Base-by-base conservation (phyloP, 805 yeast species). In the Torulaspora quercuum region DNA sequence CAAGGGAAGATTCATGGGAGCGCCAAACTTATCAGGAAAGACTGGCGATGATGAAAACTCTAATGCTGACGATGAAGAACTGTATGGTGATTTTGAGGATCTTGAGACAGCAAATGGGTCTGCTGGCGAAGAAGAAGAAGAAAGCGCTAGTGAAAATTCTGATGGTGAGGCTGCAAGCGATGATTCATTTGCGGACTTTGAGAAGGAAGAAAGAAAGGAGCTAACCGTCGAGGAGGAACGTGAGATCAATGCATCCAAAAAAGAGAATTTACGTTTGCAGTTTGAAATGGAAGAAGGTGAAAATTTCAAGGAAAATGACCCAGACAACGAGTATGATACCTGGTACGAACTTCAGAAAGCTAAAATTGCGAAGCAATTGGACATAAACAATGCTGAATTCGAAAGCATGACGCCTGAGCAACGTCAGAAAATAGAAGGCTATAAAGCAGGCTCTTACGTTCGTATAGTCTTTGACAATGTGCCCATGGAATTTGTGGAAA, bases 311-410 rank as follows among this genome's bases (percentile, higher is more conserved):
- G 87, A 80, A 16, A 85, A 81, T 45, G 95, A 86, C 45, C 85
- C 85, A 8, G 88, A 84, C 56, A 73, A 73, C 42, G 94, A 84
- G 55, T 87, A 86, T 39, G 97, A 90, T 52, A 88, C 96, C 0
- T 92, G 98, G 98, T 92, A 90, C 59, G 97, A 90, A 59, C 78
- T 83, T 61, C 97, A 92, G 62, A 92, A 92, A 68, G 94, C 95
- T 43, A 90, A 89, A 55, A 89, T 94, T 79, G 88, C 95, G 39
- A 90, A 92, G 60, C 98, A 92, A 65, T 67, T 85, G 45, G 97
- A 90, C 44, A 88, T 94, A 64, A 94, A 92, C 63, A 84, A 86
- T 59, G 76, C 85, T 7, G 89, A 82, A 58, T 71, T 76, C 39
- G 81, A 77, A 12, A 71, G 73, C 27, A 73, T 92, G 80, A 94